Percentiles rank a stretch among this genome's conserved stretches.
phyloP scores from a whole-genome alignment of 2,329 filamentous ascomycete genomes.

The Boeremia lycopersici region DNA sequence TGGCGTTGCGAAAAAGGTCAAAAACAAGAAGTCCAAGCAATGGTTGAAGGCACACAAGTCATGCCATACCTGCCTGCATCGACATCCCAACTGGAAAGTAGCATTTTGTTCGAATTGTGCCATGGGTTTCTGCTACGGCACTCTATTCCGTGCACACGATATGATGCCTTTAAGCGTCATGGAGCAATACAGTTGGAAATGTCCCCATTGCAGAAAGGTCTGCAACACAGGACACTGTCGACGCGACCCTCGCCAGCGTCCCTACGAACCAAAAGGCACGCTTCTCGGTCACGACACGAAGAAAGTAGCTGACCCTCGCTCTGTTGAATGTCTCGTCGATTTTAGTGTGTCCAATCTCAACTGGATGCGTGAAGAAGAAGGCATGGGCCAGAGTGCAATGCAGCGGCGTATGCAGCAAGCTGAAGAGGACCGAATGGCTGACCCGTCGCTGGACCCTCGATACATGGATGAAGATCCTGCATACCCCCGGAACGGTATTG shows the following conservation, averaged over 20 bases:
- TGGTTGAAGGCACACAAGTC: constrained; percentile 57
- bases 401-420: constrained; percentile 60
- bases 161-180: constrained; percentile 83
- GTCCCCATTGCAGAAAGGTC: constrained; percentile 81
- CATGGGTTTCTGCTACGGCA: constrained; percentile 88
- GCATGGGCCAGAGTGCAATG: constrained; percentile 52
- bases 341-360: constrained; percentile 86
- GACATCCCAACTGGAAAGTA: constrained; percentile 83
- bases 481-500: constrained; percentile 48
- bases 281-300: constrained; percentile 89
- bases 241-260: constrained; percentile 68
- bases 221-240: constrained; percentile 88
- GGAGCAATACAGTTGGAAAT: constrained; percentile 83
- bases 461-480: constrained; percentile 51
- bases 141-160: constrained; percentile 88
- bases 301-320: constrained; percentile 86
- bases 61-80: constrained; percentile 84
- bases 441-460: constrained; percentile 54
- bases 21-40: constrained; percentile 62
- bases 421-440: constrained; percentile 56
- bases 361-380: constrained; percentile 70
- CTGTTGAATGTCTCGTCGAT: constrained; percentile 87
- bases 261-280: constrained; percentile 86
- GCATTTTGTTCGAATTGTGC: constrained; percentile 79
- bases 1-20: constrained; percentile 66